Evolutionary conservation across 2,329 filamentous ascomycete genomes (phyloP).

Genomic region (Pyricularia grisea): DNA sequence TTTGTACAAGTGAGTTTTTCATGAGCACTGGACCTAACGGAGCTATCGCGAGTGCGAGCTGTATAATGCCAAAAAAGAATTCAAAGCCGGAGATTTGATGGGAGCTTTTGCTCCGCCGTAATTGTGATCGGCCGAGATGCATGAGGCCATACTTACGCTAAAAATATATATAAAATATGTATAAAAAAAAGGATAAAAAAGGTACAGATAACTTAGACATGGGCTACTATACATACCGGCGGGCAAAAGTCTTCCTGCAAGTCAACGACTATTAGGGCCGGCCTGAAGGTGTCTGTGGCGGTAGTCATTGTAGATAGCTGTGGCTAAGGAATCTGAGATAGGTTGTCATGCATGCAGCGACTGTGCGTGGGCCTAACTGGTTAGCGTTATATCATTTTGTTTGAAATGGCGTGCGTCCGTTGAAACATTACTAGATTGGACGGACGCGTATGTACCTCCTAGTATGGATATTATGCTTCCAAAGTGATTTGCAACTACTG

Average conservation of each 20-base stretch:
- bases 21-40: neutral
- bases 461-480: too few species aligned
- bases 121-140: neutral
- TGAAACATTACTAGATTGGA: neutral
- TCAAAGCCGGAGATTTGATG: neutral
- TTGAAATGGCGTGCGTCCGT: neutral
- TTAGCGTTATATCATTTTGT: neutral
- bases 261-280: conserved; percentile 66
- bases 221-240: conserved; percentile 48
- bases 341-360: neutral
- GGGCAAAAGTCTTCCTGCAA: conserved; percentile 94
- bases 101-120: neutral
- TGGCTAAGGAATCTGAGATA: conserved; percentile 1
- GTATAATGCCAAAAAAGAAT: neutral
- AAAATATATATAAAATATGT: neutral
- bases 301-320: neutral
- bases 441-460: neutral
- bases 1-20: neutral
- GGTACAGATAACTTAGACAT: neutral
- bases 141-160: neutral
- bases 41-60: neutral
- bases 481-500: too few species aligned
- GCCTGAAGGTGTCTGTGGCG: conserved; percentile 24
- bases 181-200: neutral
- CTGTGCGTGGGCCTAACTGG: neutral